These are phyloP conservation scores for Petrea volubilis DNA, from an alignment of 257 asterid species.

Conservation along the genomic window DNA sequence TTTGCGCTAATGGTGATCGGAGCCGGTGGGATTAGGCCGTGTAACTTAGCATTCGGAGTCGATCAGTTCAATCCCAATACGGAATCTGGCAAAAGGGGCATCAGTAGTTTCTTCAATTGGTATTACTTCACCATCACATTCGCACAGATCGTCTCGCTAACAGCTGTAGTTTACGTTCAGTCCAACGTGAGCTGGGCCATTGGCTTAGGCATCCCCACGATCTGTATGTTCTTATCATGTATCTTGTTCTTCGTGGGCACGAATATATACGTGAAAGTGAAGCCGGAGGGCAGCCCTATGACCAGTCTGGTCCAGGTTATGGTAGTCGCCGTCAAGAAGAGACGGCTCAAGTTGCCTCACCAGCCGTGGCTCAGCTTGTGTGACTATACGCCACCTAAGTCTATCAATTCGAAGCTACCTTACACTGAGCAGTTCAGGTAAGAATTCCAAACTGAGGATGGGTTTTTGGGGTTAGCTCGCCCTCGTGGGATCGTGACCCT, in stretches of 20 bases:
- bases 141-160: constrained; percentile 60
- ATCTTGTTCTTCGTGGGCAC: constrained; percentile 52
- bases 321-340: constrained; percentile 61
- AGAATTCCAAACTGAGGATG: not conserved
- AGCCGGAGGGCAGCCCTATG: constrained; percentile 85
- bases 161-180: constrained; percentile 69
- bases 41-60: constrained; percentile 80
- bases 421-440: constrained; percentile 64
- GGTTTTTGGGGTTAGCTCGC: too few species aligned
- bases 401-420: constrained; percentile 59
- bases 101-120: constrained; percentile 85
- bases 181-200: constrained; percentile 71
- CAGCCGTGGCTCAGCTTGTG: constrained; percentile 45
- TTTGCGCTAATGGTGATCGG: constrained; percentile 63
- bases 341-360: constrained; percentile 51
- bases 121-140: constrained; percentile 70
- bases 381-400: constrained; percentile 38
- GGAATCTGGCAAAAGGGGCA: constrained; percentile 64
- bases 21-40: constrained; percentile 85
- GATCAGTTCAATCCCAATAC: constrained; percentile 80
- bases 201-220: constrained; percentile 60
- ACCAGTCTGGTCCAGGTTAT: constrained; percentile 51
- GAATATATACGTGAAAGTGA: constrained; percentile 56
- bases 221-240: constrained; percentile 61
- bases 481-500: too few species aligned